phyloP scores from a whole-genome alignment of 257 asterid genomes.

The Primulina eburnea region DNA sequence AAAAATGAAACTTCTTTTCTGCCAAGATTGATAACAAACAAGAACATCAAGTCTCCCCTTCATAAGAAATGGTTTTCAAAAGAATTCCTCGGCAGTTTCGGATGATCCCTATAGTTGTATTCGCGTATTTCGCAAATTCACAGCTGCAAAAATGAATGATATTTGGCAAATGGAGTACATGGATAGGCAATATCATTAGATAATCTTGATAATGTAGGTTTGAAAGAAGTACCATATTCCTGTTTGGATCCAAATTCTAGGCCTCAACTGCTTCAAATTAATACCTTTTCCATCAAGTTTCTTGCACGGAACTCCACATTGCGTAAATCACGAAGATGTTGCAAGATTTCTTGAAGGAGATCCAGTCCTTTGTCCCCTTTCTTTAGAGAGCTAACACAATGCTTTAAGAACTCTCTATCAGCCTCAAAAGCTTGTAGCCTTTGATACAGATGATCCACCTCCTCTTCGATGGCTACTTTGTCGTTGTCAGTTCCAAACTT shows the following conservation, averaged over 20 bases:
- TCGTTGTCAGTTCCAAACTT: conserved; percentile 42
- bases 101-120: background rate
- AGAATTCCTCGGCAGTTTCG: background rate
- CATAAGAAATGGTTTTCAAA: background rate
- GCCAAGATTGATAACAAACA: background rate
- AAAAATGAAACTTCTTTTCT: background rate
- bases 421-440: conserved; percentile 94
- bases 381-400: conserved; percentile 77
- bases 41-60: background rate
- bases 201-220: conserved; percentile 1
- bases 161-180: conserved; percentile 30
- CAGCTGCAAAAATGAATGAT: background rate
- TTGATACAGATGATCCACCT: conserved; percentile 81
- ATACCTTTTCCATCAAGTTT: conserved; percentile 40
- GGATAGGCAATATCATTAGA: conserved; percentile 10
- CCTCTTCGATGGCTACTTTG: conserved; percentile 69
- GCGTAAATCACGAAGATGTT: conserved; percentile 72
- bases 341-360: conserved; percentile 87
- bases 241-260: conserved; percentile 16
- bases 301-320: conserved; percentile 68
- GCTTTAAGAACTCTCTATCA: conserved; percentile 84
- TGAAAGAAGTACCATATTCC: conserved; percentile 26
- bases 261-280: conserved; percentile 21
- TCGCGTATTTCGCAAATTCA: background rate
- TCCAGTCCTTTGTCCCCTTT: conserved; percentile 91